Conservation (phyloP, 495 filamentous ascomycete genomes). For the Aspergillus indologenus region DNA sequence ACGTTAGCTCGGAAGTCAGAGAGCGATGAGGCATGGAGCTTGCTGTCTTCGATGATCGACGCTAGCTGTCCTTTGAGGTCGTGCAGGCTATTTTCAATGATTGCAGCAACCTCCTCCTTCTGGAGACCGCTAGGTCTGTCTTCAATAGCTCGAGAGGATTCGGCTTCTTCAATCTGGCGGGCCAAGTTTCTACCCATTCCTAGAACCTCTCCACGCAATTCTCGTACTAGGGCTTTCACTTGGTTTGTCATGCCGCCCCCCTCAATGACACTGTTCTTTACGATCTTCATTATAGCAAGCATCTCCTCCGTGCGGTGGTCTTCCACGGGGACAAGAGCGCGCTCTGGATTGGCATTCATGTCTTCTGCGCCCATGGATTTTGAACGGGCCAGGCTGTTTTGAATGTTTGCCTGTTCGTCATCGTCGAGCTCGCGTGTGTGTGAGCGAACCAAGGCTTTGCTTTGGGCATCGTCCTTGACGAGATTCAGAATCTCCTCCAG, state of each 20-base stretch:
- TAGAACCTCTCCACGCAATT: slow-evolving; percentile 86
- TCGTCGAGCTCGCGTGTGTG: slow-evolving; percentile 6
- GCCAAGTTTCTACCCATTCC: slow-evolving; percentile 89
- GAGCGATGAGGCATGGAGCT: slow-evolving; percentile 58
- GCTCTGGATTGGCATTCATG: slow-evolving; percentile 22
- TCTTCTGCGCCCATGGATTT: slow-evolving; percentile 27
- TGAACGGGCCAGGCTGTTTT: slow-evolving; percentile 20
- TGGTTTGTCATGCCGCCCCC: slow-evolving; percentile 82
- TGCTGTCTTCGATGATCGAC: slow-evolving; percentile 67
- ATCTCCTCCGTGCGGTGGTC: slow-evolving; percentile 61
- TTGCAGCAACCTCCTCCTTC: slow-evolving; percentile 68
- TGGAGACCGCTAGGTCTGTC: slow-evolving; percentile 46
- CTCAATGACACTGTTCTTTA: slow-evolving; percentile 85
- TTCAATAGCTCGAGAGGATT: slow-evolving; percentile 41
- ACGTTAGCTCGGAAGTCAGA: slow-evolving; percentile 50
- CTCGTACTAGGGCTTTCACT: slow-evolving; percentile 83
- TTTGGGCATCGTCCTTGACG: slow-evolving; percentile 62
- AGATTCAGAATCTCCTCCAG: slow-evolving; percentile 77
- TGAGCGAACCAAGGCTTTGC: slow-evolving; percentile 55
- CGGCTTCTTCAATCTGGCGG: slow-evolving; percentile 71
- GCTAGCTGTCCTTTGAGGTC: slow-evolving; percentile 81
- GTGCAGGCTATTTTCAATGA: slow-evolving; percentile 73
- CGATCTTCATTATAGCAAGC: slow-evolving; percentile 68
- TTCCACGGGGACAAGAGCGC: slow-evolving; percentile 31
- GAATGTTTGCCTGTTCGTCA: slow-evolving; percentile 2